These are phyloP conservation scores for Sicyos edulis DNA, from an alignment of 306 rosid species.

Conservation along the genomic window DNA sequence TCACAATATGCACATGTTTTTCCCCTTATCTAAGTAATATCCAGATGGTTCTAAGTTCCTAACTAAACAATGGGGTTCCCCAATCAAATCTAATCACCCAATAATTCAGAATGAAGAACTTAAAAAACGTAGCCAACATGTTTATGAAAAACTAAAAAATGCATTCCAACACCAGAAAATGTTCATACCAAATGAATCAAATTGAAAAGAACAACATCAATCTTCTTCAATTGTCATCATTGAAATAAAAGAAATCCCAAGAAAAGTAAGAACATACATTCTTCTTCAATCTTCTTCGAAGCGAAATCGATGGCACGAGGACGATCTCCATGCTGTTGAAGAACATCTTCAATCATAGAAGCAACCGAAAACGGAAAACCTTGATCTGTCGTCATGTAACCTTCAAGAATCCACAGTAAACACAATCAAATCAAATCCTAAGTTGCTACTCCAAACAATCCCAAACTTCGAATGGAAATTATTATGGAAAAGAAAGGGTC, in stretches of 20 bases:
- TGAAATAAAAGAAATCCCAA: background rate
- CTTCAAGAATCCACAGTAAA: slow-evolving; percentile 17
- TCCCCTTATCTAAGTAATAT: background rate
- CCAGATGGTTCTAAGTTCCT: background rate
- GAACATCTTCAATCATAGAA: slow-evolving; percentile 74
- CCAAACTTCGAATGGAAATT: background rate
- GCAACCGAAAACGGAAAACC: slow-evolving; percentile 51
- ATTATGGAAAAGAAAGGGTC: background rate
- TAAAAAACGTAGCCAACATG: background rate
- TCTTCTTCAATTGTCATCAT: background rate
- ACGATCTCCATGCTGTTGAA: slow-evolving; percentile 48
- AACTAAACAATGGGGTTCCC: background rate
- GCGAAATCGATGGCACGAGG: slow-evolving; percentile 36
- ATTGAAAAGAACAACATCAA: background rate
- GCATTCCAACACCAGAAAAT: slow-evolving; percentile 2
- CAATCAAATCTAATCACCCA: background rate
- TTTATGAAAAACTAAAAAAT: background rate
- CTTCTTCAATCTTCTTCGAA: slow-evolving; percentile 66
- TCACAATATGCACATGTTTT: background rate
- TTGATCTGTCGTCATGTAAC: slow-evolving; percentile 51
- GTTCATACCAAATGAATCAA: background rate
- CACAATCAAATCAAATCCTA: slow-evolving; percentile 27
- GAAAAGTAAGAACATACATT: slow-evolving; percentile 40
- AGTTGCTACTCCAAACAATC: slow-evolving; percentile 17
- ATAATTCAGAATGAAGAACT: background rate